Conservation (phyloP, 148 eudicot genomes). For the Agrostemma githago region DNA sequence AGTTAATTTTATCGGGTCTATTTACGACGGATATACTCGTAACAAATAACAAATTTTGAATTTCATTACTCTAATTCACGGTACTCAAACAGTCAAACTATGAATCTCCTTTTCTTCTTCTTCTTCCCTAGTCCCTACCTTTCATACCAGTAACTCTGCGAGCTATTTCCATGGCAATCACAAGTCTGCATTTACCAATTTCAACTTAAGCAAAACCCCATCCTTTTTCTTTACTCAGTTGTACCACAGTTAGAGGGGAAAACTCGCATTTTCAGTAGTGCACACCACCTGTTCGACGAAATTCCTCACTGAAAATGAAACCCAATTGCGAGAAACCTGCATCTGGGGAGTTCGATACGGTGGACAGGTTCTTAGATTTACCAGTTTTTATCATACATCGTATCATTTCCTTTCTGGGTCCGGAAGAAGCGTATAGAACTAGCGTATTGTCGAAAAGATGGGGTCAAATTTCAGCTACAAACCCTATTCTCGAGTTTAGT, state of each 20-base stretch:
- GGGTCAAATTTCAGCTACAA: background rate
- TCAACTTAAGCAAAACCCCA: too few species aligned
- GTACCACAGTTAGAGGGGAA: background rate
- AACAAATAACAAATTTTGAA: too few species aligned
- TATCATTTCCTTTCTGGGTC: background rate
- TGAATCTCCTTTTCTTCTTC: too few species aligned
- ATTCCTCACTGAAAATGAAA: background rate
- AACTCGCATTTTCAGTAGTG: background rate
- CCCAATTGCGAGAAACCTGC: background rate
- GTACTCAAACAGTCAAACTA: too few species aligned
- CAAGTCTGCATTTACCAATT: too few species aligned
- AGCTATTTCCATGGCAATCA: too few species aligned
- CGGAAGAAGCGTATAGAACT: slow-evolving; percentile 1
- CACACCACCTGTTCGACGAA: slow-evolving; percentile 10
- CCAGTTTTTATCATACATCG: background rate
- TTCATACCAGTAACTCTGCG: too few species aligned
- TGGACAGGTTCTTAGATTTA: background rate
- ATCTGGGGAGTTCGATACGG: slow-evolving; percentile 2
- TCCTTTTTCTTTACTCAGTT: background rate
- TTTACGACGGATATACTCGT: too few species aligned
- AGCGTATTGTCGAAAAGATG: background rate
- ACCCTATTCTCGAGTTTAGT: slow-evolving; percentile 6
- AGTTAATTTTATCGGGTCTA: too few species aligned
- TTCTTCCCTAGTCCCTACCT: too few species aligned
- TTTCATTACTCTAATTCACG: too few species aligned